Base-by-base conservation (phyloP, 164 flowering plant genomes). In the Umbilicus rupestris region DNA sequence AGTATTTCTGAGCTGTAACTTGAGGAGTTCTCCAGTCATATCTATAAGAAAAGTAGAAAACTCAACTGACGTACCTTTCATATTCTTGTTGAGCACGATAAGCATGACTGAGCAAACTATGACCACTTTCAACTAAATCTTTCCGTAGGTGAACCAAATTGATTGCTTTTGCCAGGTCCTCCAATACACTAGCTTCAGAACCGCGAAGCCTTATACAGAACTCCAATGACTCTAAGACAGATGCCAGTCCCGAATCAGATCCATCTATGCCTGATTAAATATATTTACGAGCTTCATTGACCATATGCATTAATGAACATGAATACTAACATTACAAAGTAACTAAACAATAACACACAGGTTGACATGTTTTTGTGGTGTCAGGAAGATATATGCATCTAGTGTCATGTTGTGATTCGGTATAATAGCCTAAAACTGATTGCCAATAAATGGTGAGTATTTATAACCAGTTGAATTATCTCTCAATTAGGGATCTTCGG, bases 41-140 rank as follows among this genome's bases (percentile, higher is more conserved):
- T n/a, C n/a, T n/a, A n/a, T n/a, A n/a, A n/a, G n/a, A n/a, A n/a
- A n/a, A n/a, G n/a, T n/a, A n/a, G n/a, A n/a, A n/a, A n/a, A n/a
- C n/a, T n/a, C n/a, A n/a, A n/a, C 11, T 31, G 63, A 26, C 37
- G 72, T 78, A 92, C 99, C 99, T 87, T 73, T 90, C 96, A 79
- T 85, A 88, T 68, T 90, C 98, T 78, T 87, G 90, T 68, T 85
- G 91, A 47, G 85, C 85, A 73, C 80, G 88, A 64, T 83, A 81
- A 65, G 98, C 97, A 77, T 90, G 97, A 71, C 80, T 86, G 70
- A 95, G 71, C 76, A 88, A 78, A 35, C 89, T 72, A 82, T 81
- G 97, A 68, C 97, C 94, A 81, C 98, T 92, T 79, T 92, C 89
- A 76, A 85, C 94, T 66, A 95, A 89, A 80, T 85, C 86, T 57